A percentile compares a stretch with the other conserved stretches of the same genome.
Conservation (phyloP, 2,329 filamentous ascomycete species). For the Talaromyces rugulosus region DNA sequence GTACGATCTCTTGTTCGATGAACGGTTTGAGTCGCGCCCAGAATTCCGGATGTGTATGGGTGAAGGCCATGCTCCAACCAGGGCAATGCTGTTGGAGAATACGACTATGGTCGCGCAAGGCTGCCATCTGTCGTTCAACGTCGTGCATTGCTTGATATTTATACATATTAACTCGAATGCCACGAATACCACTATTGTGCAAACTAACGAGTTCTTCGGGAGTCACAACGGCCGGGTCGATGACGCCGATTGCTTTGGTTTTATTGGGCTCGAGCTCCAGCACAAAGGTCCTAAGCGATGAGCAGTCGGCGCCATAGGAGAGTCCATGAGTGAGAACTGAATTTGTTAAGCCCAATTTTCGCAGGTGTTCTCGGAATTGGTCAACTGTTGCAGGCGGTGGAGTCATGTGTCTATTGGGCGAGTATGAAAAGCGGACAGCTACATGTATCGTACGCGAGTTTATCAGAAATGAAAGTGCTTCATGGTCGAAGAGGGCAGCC, state of each 20-base stretch:
- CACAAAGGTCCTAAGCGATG: conserved; percentile 30
- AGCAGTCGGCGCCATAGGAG: conserved; percentile 34
- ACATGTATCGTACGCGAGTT: not conserved
- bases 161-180: conserved; percentile 36
- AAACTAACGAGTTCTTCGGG: conserved; percentile 21
- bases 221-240: conserved; percentile 23
- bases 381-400: conserved; percentile 24
- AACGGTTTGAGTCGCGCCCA: conserved; percentile 22
- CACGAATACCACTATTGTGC: conserved; percentile 26
- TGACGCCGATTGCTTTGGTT: conserved; percentile 28
- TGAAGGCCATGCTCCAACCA: conserved; percentile 29
- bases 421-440: conserved; percentile 21
- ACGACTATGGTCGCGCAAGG: conserved; percentile 25
- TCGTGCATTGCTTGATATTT: conserved; percentile 34
- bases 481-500: not conserved
- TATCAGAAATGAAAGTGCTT: not conserved
- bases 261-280: conserved; percentile 19
- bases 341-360: conserved; percentile 25
- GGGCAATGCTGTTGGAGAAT: conserved; percentile 18
- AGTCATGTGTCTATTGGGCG: conserved; percentile 24
- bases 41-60: conserved; percentile 28
- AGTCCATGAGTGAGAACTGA: conserved; percentile 35
- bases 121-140: conserved; percentile 29
- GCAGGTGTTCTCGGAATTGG: conserved; percentile 23
- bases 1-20: conserved; percentile 18